Evolutionary conservation across 805 yeast species (phyloP).

Genomic region (Starmera quercuum): DNA sequence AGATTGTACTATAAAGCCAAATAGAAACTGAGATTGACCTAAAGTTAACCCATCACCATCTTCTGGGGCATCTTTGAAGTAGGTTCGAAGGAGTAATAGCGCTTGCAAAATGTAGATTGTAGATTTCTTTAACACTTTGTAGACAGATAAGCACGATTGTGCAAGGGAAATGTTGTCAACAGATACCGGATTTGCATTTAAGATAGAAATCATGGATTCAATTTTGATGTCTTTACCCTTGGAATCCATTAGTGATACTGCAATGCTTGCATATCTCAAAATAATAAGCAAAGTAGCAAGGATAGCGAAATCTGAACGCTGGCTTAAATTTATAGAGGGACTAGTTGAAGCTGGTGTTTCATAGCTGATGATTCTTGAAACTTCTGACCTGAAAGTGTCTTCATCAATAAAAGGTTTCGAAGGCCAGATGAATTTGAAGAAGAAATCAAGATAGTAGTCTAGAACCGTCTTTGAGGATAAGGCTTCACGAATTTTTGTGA

Average conservation of each 20-base stretch:
- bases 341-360: slow-evolving; percentile 21
- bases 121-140: slow-evolving; percentile 27
- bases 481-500: slow-evolving; percentile 22
- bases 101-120: slow-evolving; percentile 35
- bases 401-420: slow-evolving; percentile 40
- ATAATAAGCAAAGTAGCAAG: slow-evolving; percentile 32
- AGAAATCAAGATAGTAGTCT: slow-evolving; percentile 33
- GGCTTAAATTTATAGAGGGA: slow-evolving; percentile 22
- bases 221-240: slow-evolving; percentile 13
- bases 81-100: slow-evolving; percentile 29
- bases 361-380: slow-evolving; percentile 28
- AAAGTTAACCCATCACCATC: slow-evolving; percentile 36
- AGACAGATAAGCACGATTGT: slow-evolving; percentile 31
- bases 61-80: slow-evolving; percentile 37
- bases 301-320: slow-evolving; percentile 30
- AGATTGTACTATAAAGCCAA: slow-evolving; percentile 32
- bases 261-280: slow-evolving; percentile 30
- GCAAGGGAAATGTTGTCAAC: slow-evolving; percentile 30
- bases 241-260: slow-evolving; percentile 18
- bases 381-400: slow-evolving; percentile 18
- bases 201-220: slow-evolving; percentile 19
- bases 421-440: slow-evolving; percentile 35
- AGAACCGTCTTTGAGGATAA: slow-evolving; percentile 30
- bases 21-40: slow-evolving; percentile 27
- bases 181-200: slow-evolving; percentile 26